Percentiles rank a stretch among this genome's conserved stretches.
Evolutionary conservation across 768 basidiomycete genomes (phyloP).

Genomic region (Neoboletus magnificus): DNA sequence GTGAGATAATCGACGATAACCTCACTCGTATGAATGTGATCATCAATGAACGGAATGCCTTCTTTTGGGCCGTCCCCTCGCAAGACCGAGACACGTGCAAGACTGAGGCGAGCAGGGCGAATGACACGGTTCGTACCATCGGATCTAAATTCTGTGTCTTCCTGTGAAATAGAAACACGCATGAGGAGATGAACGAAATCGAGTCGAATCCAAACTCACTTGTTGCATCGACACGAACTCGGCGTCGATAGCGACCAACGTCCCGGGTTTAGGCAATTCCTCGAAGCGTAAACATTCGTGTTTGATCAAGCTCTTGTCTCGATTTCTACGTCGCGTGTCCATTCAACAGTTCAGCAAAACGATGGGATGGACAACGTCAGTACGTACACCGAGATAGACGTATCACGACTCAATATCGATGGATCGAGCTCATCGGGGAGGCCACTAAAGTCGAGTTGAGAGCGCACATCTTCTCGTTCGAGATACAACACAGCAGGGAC

Average conservation of each 20-base stretch:
- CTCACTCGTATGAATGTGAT: slow-evolving; percentile 96
- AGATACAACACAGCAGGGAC: slow-evolving; percentile 89
- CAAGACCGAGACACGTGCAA: slow-evolving; percentile 92
- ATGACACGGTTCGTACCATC: slow-evolving; percentile 93
- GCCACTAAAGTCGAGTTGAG: slow-evolving; percentile 56
- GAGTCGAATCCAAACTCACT: slow-evolving; percentile 35
- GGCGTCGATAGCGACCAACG: slow-evolving; percentile 91
- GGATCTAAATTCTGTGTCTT: slow-evolving; percentile 92
- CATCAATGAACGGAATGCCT: slow-evolving; percentile 93
- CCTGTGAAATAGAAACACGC: slow-evolving; percentile 42
- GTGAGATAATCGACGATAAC: slow-evolving; percentile 95
- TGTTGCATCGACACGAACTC: slow-evolving; percentile 98
- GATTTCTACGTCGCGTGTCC: slow-evolving; percentile 50
- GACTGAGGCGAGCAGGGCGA: slow-evolving; percentile 84
- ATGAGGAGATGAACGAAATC: not conserved
- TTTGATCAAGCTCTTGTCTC: slow-evolving; percentile 67
- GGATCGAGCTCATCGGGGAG: slow-evolving; percentile 69
- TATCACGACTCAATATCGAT: slow-evolving; percentile 77
- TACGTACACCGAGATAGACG: slow-evolving; percentile 79
- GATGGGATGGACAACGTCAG: not conserved
- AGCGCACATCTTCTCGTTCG: slow-evolving; percentile 64
- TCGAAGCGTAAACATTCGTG: slow-evolving; percentile 69
- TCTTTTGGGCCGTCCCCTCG: slow-evolving; percentile 79
- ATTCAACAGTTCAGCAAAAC: not conserved
- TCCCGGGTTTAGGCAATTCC: slow-evolving; percentile 84